Evolutionary conservation across 495 filamentous ascomycete genomes (phyloP).

Genomic region (Hypoxylon rickii): DNA sequence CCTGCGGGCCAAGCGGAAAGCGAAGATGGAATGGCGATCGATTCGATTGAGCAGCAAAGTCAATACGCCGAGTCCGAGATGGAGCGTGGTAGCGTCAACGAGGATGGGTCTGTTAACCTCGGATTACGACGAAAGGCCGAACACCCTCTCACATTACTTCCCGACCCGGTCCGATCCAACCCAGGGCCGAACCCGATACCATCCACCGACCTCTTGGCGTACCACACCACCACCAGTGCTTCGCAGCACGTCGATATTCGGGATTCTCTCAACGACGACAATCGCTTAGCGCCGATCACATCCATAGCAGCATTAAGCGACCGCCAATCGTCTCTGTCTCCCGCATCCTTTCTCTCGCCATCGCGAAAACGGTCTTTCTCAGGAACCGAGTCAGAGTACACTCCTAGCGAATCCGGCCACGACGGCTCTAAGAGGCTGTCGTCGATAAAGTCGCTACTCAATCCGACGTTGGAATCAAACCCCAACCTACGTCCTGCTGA

Average conservation of each 20-base stretch:
- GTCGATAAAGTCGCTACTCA: conserved; percentile 82
- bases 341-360: conserved; percentile 56
- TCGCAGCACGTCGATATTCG: conserved; percentile 41
- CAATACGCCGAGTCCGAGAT: conserved; percentile 43
- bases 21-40: conserved; percentile 47
- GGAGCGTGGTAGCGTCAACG: conserved; percentile 55
- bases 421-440: conserved; percentile 64
- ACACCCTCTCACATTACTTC: conserved; percentile 48
- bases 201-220: conserved; percentile 47
- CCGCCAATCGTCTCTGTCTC: conserved; percentile 55
- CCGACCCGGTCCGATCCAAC: conserved; percentile 47
- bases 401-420: conserved; percentile 30
- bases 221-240: conserved; percentile 48
- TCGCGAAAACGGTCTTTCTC: conserved; percentile 71
- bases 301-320: conserved; percentile 47
- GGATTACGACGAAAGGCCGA: conserved; percentile 58
- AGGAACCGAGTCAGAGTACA: conserved; percentile 52
- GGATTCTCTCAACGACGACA: conserved; percentile 56
- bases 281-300: conserved; percentile 58
- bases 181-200: conserved; percentile 45
- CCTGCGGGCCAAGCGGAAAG: conserved; percentile 68
- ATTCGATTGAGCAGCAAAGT: conserved; percentile 49
- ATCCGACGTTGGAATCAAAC: conserved; percentile 51
- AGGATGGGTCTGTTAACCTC: conserved; percentile 62
- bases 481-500: conserved; percentile 27